Conservation (phyloP, 1,284 basidiomycete genomes). For the Xanthoconium separans region DNA sequence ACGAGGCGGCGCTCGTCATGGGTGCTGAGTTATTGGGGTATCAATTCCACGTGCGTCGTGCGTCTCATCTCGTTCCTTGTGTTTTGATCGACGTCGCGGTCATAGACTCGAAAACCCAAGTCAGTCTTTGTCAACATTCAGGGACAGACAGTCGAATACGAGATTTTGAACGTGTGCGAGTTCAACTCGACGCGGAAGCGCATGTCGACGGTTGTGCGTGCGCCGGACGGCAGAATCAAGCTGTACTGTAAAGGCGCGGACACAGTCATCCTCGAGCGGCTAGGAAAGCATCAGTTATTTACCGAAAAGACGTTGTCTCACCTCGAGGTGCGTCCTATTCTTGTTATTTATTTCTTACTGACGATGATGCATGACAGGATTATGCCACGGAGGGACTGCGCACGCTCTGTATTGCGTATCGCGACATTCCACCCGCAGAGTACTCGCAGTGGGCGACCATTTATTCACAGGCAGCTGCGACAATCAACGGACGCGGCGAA, state of each 20-base stretch:
- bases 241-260: conserved; percentile 98
- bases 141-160: conserved; percentile 77
- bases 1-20: conserved; percentile 94
- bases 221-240: conserved; percentile 90
- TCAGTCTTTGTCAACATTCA: conserved; percentile 88
- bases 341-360: neutral
- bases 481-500: conserved; percentile 90
- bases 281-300: conserved; percentile 80
- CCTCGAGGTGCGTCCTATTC: conserved; percentile 71
- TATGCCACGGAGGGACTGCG: conserved; percentile 96
- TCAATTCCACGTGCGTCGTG: conserved; percentile 78
- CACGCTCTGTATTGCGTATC: conserved; percentile 94
- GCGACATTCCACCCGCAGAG: conserved; percentile 89
- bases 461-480: conserved; percentile 90
- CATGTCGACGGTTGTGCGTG: conserved; percentile 93
- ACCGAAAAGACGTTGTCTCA: conserved; percentile 87
- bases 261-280: conserved; percentile 91
- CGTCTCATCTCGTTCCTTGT: conserved; percentile 27
- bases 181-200: conserved; percentile 98
- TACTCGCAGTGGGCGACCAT: conserved; percentile 88
- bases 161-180: conserved; percentile 96
- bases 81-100: neutral
- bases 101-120: conserved; percentile 90
- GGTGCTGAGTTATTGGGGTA: conserved; percentile 94
- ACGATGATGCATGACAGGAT: conserved; percentile 44